Base-by-base conservation (phyloP, 2,329 filamentous ascomycete species). In the Curvularia spicifera region DNA sequence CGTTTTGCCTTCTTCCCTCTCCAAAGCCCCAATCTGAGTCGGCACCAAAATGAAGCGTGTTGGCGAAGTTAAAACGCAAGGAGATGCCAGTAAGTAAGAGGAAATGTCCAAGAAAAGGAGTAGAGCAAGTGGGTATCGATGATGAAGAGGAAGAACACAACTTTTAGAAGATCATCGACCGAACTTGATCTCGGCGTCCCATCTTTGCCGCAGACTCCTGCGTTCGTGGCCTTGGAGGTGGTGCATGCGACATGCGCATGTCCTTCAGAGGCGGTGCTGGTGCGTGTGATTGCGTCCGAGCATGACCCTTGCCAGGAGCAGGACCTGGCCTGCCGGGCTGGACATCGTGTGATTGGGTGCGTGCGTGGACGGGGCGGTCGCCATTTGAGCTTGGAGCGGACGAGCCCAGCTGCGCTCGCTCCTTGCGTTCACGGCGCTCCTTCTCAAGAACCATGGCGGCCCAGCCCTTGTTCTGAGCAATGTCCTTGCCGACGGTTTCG, bases 401-500 rank as follows among this genome's bases (percentile, higher is more conserved):
- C n/a, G 68, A 59, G 18, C 63, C 68, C 13, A 57, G 52, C 37
- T 70, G 64, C 42, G 68, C 61, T 22, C 68, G 67, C 13, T 64
- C 48, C 62, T 49, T 31, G 66, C 56, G 64, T 71, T 76, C 74
- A 20, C 65, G 65, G 35, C 73, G 70, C 67, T 83, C 80, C 52
- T 79, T 77, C 20, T 78, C 77, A 5, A 88, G 80, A 4, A 88
- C 84, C 64, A 87, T 77, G 51, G 87, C 84, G 0, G 85, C 86
- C 86, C 86, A 89, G n/a, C 81, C 80, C 68, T 85, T 86, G 55
- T 71, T 68, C 26, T 78, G 73, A 37, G 79, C 79, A 31, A 75
- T 76, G 40, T 84, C 82, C 65, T 86, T 87, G 62, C 86, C 86
- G 2, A 89, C 83, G 12, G 83, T 82, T 55, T 98, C 93, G 3